Evolutionary conservation across 2,329 filamentous ascomycete species (phyloP), one percentile per base, ranked within the genome.

Genomic region (Fusarium sp.): DNA sequence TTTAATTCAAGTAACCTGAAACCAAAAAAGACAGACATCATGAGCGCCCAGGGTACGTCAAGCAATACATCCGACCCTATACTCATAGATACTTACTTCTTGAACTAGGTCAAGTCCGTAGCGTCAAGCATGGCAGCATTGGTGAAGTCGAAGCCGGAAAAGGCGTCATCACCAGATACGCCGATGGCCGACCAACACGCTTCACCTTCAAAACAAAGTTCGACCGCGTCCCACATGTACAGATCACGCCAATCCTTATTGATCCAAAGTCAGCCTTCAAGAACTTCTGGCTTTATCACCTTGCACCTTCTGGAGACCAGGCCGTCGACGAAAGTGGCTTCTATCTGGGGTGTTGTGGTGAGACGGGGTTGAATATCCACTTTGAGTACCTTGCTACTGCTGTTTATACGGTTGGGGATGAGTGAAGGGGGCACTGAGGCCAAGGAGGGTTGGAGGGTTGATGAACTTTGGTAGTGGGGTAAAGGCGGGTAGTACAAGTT

Each of bases 61-160:
- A n/a, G 0, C 15, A n/a, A 4, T 23, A 1, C 1, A 1, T 0
- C 11, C 6, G 3, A 6, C 3, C 3, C 13, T 18, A 7, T 10
- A 4, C 9, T 30, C 4, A 3, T 9, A 32, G 6, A 32, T 52
- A 19, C 16, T 35, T 10, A 52, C n/a, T 1, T 5, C 4, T 13
- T 2, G 3, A 0, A 25, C 3, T 15, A 60, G 57, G 57, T 1
- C 21, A n/a, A 60, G 13, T 60, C 15, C 15, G 46, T 1, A 32
- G 30, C 18, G 30, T n/a, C 16, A 28, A 60, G 25, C 57, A 60
- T 28, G 43, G 57, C 2, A 28, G 23, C 15, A 38, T 30, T 15
- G 33, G 57, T 19, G 57, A 60, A 1, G 42, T 50, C 1, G 57
- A 60, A 25, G 57, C 57, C 21, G 57, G 57, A 4, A 50, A 60